Base-by-base conservation (phyloP, 2,329 filamentous ascomycete species). In the Periconia sp. region DNA sequence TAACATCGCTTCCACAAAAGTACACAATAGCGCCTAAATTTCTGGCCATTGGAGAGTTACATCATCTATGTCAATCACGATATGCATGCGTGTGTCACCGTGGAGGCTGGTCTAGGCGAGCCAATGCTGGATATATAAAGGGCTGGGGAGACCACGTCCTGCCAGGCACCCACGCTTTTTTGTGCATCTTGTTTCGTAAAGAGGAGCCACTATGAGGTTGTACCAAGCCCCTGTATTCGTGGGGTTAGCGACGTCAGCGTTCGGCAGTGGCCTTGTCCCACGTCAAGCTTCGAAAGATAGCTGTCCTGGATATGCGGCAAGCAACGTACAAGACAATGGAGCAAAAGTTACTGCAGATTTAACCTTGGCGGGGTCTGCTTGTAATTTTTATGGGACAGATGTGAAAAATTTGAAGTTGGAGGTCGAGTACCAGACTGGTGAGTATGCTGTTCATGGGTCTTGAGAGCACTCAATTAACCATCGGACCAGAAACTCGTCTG, bases 281-380 rank as follows among this genome's bases (percentile, higher is more conserved):
- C 65, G 63, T 27, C 65, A 67, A 41, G 57, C 52, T 45, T 60
- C 63, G 18, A 53, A 68, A 19, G 60, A 62, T 8, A 47, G 35
- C 18, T 91, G 89, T 65, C 86, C 86, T 0, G 88, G 88, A 3
- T 91, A 91, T 73, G 79, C 69, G 33, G 87, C 86, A 1, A 82
- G 79, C 43, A 84, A 87, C 68, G 78, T 90, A 13, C 69, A 77
- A 47, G 70, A 79, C 47, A 80, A 77, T 0, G 65, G 69, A 23
- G 76, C 75, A 47, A 84, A 82, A 11, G 74, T 93, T 45, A 88
- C 83, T 1, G 91, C 90, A 0, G 81, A 88, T 56, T 76, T 95
- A 47, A 78, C 74, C 3, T 80, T 95, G 14, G 88, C 88, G 3
- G 90, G 89, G 0, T 66, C 78, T 5, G 79, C 87, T 10, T 87